Conservation (phyloP, 306 rosid species). For the Mimosa pudica region DNA sequence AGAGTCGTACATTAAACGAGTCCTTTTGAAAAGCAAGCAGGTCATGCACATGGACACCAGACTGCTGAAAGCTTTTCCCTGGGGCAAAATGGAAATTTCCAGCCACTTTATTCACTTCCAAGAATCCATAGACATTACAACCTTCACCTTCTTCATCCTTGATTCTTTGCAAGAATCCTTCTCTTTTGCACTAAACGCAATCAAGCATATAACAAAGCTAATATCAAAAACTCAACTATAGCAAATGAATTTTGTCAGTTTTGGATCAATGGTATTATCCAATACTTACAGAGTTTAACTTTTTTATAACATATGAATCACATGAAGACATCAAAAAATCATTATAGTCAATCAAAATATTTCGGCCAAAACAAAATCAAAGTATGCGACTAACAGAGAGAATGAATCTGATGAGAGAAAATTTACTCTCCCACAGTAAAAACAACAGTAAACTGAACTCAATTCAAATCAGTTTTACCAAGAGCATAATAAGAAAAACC, state of each 20-base stretch:
- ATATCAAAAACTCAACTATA: constrained; percentile 17
- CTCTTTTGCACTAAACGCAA: constrained; percentile 87
- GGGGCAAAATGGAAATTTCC: constrained; percentile 99
- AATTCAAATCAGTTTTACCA: constrained; percentile 22
- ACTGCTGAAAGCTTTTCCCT: constrained; percentile 98
- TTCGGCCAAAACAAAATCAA: too few species aligned
- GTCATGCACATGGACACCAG: constrained; percentile 90
- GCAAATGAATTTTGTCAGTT: constrained; percentile 10
- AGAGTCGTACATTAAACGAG: constrained; percentile 81
- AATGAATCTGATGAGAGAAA: not conserved
- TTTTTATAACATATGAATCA: not conserved
- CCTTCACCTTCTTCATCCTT: constrained; percentile 99
- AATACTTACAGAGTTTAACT: not conserved
- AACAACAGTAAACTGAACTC: constrained; percentile 21
- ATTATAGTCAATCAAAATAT: not conserved
- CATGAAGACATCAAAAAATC: not conserved
- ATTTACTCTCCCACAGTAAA: constrained; percentile 1
- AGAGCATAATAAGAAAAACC: constrained; percentile 1
- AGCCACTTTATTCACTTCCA: constrained; percentile 97
- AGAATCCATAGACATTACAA: constrained; percentile 88
- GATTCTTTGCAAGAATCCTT: constrained; percentile 92
- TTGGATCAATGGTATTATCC: not conserved
- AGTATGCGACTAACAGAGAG: not conserved
- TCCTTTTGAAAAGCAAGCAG: constrained; percentile 92
- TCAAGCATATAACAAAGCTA: constrained; percentile 15